A percentile compares a stretch with the other conserved stretches of the same genome.
Conservation (phyloP, 2,329 filamentous ascomycete genomes). For the Chaetomiaceae sp. region DNA sequence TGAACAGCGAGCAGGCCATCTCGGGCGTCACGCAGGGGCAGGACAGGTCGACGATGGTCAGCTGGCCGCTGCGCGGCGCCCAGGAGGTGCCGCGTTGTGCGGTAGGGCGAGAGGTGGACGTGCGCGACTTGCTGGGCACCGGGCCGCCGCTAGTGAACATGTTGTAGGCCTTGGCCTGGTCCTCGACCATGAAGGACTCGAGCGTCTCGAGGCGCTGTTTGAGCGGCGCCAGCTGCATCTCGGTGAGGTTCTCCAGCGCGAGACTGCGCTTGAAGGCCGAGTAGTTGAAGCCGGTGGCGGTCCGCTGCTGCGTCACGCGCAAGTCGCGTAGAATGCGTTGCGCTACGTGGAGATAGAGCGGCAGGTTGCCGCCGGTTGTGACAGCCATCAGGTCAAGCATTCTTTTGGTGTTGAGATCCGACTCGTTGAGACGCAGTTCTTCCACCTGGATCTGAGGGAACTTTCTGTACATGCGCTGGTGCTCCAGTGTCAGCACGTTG, state of each 20-base stretch:
- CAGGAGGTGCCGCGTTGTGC: slow-evolving; percentile 25
- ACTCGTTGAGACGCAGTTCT: slow-evolving; percentile 44
- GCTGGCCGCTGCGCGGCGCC: slow-evolving; percentile 27
- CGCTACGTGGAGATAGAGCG: slow-evolving; percentile 54
- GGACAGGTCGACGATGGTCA: slow-evolving; percentile 54
- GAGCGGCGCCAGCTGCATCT: slow-evolving; percentile 49
- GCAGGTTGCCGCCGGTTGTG: slow-evolving; percentile 33
- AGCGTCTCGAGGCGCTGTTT: slow-evolving; percentile 55
- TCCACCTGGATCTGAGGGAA: slow-evolving; percentile 42
- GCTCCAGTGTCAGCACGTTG: slow-evolving; percentile 1
- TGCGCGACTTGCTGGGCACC: background rate
- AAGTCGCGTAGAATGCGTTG: slow-evolving; percentile 52
- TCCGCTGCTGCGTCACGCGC: slow-evolving; percentile 39
- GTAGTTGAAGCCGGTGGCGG: slow-evolving; percentile 42
- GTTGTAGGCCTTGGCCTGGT: slow-evolving; percentile 21
- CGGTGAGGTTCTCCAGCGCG: slow-evolving; percentile 36
- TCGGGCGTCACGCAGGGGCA: slow-evolving; percentile 63
- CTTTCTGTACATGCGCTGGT: slow-evolving; percentile 35
- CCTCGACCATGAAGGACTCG: slow-evolving; percentile 52
- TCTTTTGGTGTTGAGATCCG: slow-evolving; percentile 48
- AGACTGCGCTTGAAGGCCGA: slow-evolving; percentile 37
- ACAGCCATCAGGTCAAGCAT: slow-evolving; percentile 58
- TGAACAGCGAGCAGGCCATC: slow-evolving; percentile 65
- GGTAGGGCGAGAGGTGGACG: background rate
- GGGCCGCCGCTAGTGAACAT: slow-evolving; percentile 10